A percentile compares a stretch with the other conserved stretches of the same genome.
phyloP scores from a whole-genome alignment of 2,329 filamentous ascomycete species.

The Aspergillus tamarii region DNA sequence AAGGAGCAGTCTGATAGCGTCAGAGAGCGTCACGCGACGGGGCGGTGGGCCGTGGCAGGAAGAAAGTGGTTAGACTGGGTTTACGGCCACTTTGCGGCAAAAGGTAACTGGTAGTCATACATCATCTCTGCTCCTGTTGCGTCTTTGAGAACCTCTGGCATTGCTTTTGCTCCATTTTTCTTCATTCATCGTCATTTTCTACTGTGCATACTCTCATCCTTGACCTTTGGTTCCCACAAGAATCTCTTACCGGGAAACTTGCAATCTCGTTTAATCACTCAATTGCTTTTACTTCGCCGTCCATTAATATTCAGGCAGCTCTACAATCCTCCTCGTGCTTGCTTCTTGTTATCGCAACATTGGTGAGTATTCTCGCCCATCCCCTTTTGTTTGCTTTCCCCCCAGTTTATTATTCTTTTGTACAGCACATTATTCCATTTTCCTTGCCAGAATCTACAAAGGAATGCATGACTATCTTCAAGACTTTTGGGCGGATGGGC shows the following conservation, averaged over 20 bases:
- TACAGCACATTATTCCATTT: not conserved
- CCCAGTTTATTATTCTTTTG: not conserved
- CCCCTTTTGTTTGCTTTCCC: not conserved
- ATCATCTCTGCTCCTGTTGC: slow-evolving; percentile 30
- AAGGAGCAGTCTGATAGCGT: slow-evolving; percentile 25
- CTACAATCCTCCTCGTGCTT: not conserved
- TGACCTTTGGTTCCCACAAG: slow-evolving; percentile 13
- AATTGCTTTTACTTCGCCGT: slow-evolving; percentile 2
- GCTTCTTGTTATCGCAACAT: not conserved
- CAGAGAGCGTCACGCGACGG: slow-evolving; percentile 39
- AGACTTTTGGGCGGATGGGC: slow-evolving; percentile 5
- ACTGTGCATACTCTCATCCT: slow-evolving; percentile 3
- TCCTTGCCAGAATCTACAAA: not conserved
- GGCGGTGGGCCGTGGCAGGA: slow-evolving; percentile 40
- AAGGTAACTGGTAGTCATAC: slow-evolving; percentile 29
- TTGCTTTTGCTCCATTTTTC: not conserved
- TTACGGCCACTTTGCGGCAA: slow-evolving; percentile 23
- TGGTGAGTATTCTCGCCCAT: not conserved
- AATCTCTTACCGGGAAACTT: not conserved
- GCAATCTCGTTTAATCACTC: not conserved
- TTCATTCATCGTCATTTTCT: slow-evolving; percentile 16
- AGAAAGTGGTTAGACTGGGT: slow-evolving; percentile 26
- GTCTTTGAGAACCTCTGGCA: slow-evolving; percentile 5
- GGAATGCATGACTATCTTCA: slow-evolving; percentile 3
- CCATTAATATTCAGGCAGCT: not conserved